Evolutionary conservation across 805 yeast species (phyloP).

Genomic region (Isabelozyma pseudorhagii): DNA sequence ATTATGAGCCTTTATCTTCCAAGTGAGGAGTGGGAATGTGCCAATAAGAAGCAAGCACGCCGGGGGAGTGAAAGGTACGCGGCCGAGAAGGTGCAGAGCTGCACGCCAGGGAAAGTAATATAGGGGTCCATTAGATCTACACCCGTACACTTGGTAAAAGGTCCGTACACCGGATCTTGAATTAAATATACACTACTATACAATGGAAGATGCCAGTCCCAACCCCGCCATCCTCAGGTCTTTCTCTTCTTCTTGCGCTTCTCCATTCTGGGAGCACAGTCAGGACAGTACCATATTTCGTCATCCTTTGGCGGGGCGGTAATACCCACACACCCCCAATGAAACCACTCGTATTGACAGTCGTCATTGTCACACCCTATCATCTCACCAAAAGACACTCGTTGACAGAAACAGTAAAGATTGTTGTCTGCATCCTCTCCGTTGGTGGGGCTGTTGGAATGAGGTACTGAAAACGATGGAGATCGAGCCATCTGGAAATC

Average conservation of each 20-base stretch:
- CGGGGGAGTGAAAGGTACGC: too few relatives aligned
- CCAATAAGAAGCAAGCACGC: too few relatives aligned
- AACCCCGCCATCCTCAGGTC: conserved; percentile 3
- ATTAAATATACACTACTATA: too few relatives aligned
- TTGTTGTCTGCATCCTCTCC: conserved; percentile 46
- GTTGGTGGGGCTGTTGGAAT: conserved; percentile 12
- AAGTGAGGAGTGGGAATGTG: not conserved
- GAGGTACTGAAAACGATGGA: not conserved
- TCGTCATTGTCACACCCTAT: conserved; percentile 92
- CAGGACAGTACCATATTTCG: conserved; percentile 84
- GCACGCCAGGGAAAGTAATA: too few relatives aligned
- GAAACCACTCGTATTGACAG: conserved; percentile 94
- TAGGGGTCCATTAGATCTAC: too few relatives aligned
- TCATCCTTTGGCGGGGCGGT: conserved; percentile 86
- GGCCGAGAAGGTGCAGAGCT: too few relatives aligned
- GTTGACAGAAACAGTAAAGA: conserved; percentile 86
- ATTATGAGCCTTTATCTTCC: not conserved
- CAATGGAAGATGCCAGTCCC: too few relatives aligned
- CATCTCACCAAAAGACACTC: conserved; percentile 95
- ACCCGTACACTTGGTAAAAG: too few relatives aligned
- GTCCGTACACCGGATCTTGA: too few relatives aligned
- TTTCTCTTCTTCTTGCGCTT: conserved; percentile 42
- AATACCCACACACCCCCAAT: conserved; percentile 90
- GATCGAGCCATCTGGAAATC: conserved; percentile 36
- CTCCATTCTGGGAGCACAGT: conserved; percentile 57